phyloP scores from a whole-genome alignment of 805 yeast genomes.

The Grigorovia transvaalensis region DNA sequence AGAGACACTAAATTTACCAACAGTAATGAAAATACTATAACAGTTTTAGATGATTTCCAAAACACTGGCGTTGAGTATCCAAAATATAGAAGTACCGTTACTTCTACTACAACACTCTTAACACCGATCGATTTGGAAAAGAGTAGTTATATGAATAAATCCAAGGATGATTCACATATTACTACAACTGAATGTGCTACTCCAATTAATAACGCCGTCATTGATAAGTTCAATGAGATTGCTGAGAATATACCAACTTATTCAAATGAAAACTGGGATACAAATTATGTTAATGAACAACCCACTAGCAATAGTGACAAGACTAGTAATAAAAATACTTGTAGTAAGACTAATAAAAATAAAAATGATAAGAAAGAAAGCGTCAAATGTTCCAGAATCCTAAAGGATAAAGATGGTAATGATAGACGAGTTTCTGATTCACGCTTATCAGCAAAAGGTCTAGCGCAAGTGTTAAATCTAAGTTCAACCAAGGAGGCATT shows the following conservation, averaged over 20 bases:
- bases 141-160: background rate
- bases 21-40: background rate
- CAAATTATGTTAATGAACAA: background rate
- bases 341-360: background rate
- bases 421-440: conserved; percentile 35
- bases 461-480: conserved; percentile 42
- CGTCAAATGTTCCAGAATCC: background rate
- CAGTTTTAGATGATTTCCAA: background rate
- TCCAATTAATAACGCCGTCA: background rate
- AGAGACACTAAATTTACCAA: background rate
- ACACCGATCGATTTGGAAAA: background rate
- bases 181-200: background rate
- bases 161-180: background rate
- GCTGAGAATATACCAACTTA: background rate
- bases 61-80: background rate
- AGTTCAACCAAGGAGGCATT: conserved; percentile 45
- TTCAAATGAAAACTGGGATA: too few species aligned
- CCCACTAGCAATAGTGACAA: too few species aligned
- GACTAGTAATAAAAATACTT: too few species aligned
- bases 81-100: background rate
- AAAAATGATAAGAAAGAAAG: background rate
- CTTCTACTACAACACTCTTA: background rate
- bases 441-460: conserved; percentile 45
- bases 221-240: background rate
- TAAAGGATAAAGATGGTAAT: background rate